Conservation (phyloP, 805 yeast species). For the Hemisphaericaspora nanyangensis region DNA sequence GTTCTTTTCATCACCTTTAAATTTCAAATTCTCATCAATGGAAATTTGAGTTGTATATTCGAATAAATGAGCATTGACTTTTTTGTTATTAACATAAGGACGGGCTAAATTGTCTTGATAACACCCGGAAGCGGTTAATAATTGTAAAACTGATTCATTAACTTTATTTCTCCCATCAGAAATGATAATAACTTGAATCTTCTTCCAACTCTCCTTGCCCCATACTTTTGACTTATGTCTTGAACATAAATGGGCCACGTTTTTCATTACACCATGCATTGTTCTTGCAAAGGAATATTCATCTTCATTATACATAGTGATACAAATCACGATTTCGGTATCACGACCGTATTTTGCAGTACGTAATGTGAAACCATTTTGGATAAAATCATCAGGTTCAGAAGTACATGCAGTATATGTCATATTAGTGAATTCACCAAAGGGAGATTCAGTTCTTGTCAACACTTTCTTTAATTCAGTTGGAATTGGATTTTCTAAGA, state of each 20-base stretch:
- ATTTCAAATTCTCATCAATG: conserved; percentile 81
- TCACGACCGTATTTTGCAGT: conserved; percentile 85
- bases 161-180: conserved; percentile 94
- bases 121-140: conserved; percentile 91
- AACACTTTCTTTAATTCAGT: conserved; percentile 79
- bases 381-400: conserved; percentile 80
- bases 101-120: conserved; percentile 97
- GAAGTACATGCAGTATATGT: conserved; percentile 96
- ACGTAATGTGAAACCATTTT: conserved; percentile 79
- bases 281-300: conserved; percentile 88
- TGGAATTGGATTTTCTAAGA: conserved; percentile 92
- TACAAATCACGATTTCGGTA: conserved; percentile 85
- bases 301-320: conserved; percentile 97
- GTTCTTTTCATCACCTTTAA: conserved; percentile 85
- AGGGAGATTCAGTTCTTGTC: conserved; percentile 71
- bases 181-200: conserved; percentile 85
- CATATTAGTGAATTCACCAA: conserved; percentile 94
- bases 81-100: conserved; percentile 85
- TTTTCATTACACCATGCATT: conserved; percentile 89
- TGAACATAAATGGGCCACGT: conserved; percentile 80
- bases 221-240: conserved; percentile 81
- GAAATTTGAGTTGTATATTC: conserved; percentile 96
- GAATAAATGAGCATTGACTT: conserved; percentile 89
- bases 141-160: conserved; percentile 77
- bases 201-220: conserved; percentile 98